phyloP scores from a whole-genome alignment of 1,284 basidiomycete genomes.

The Austroboletus niveus region DNA sequence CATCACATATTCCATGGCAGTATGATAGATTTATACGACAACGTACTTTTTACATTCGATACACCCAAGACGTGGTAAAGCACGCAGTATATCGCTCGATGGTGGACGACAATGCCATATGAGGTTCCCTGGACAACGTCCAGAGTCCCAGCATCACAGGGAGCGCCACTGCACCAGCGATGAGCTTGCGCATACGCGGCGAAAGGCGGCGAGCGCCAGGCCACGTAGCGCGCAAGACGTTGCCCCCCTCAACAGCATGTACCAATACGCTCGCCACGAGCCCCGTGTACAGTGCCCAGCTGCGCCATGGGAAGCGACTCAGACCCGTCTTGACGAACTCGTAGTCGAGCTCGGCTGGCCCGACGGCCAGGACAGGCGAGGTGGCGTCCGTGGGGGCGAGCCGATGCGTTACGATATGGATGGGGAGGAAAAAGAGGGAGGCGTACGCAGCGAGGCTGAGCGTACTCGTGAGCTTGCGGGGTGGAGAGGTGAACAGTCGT shows the following conservation, averaged over 20 bases:
- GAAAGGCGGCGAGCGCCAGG: conserved; percentile 16
- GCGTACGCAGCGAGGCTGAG: conserved; percentile 59
- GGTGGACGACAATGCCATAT: conserved; percentile 53
- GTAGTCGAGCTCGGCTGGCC: conserved; percentile 70
- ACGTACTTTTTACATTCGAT: conserved; percentile 14
- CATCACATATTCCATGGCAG: too few relatives aligned
- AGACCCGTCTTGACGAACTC: conserved; percentile 72
- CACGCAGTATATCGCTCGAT: conserved; percentile 44
- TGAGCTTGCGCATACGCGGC: conserved; percentile 30
- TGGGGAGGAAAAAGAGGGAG: conserved; percentile 51
- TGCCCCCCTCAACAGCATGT: conserved; percentile 58
- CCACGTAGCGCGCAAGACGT: conserved; percentile 49
- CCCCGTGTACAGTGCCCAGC: conserved; percentile 57
- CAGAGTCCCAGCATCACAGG: conserved; percentile 57
- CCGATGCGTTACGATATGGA: conserved; percentile 65
- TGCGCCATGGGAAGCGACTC: conserved; percentile 56
- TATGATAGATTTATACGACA: too few relatives aligned
- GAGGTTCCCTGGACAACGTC: conserved; percentile 52
- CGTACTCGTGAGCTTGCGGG: conserved; percentile 43
- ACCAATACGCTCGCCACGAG: conserved; percentile 51
- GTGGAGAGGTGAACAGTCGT: conserved; percentile 44
- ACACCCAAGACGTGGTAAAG: conserved; percentile 27
- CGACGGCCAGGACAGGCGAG: conserved; percentile 54
- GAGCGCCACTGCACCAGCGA: conserved; percentile 37
- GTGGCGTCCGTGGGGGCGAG: conserved; percentile 38